Conservation (phyloP, 2,329 filamentous ascomycete genomes). For the Fusarium sp. region DNA sequence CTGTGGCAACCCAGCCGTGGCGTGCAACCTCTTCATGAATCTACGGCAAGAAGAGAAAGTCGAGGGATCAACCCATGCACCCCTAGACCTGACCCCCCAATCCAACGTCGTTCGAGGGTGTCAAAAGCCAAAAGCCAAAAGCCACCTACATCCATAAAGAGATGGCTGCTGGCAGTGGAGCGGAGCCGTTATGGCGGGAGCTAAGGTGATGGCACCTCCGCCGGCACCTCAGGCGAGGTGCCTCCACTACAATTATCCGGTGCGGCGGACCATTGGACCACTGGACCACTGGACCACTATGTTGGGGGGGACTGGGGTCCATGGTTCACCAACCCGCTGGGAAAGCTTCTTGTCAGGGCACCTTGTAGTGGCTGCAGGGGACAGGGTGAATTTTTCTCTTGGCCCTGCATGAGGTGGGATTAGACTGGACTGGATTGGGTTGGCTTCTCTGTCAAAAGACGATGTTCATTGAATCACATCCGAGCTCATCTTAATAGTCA, state of each 20-base stretch:
- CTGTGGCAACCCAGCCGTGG: constrained; percentile 27
- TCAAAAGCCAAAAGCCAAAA: too few relatives aligned
- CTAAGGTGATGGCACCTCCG: constrained; percentile 6
- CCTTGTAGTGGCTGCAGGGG: constrained; percentile 33
- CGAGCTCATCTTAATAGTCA: constrained; percentile 25
- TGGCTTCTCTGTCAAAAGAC: neutral
- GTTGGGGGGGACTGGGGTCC: neutral
- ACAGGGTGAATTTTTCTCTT: constrained; percentile 21
- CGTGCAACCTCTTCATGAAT: constrained; percentile 35
- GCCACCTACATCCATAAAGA: neutral
- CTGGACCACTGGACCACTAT: constrained; percentile 18
- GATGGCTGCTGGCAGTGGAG: constrained; percentile 11
- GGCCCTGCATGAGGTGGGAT: constrained; percentile 21
- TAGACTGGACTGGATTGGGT: constrained; percentile 5
- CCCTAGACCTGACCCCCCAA: neutral
- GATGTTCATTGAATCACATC: constrained; percentile 36
- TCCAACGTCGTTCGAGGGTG: constrained; percentile 19
- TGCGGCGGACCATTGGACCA: constrained; percentile 19
- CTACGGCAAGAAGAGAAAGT: constrained; percentile 5
- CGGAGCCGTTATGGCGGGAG: constrained; percentile 27
- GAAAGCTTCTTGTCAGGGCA: constrained; percentile 17
- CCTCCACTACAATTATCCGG: constrained; percentile 33
- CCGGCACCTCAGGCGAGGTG: neutral
- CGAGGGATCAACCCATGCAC: constrained; percentile 7
- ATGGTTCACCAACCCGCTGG: constrained; percentile 33